Base-by-base conservation (phyloP, 805 yeast species). In the Pichia thaimueangensis region DNA sequence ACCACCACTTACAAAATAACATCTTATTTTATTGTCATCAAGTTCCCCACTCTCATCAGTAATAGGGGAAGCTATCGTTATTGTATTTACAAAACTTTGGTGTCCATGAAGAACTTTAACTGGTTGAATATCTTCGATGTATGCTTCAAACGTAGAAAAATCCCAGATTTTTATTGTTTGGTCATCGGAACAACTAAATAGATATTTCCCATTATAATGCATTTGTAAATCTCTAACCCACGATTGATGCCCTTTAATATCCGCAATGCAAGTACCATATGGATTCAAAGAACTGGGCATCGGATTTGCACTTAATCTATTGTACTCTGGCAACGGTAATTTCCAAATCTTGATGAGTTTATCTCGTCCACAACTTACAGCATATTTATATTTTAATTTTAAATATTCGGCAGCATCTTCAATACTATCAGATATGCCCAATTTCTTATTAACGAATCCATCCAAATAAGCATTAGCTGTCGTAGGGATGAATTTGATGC, bases 351-450 rank as follows among this genome's bases (percentile, higher is more conserved):
- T 75, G 20, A 89, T 69, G 2, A 73, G 54, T 53, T 82, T 80
- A 61, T 89, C 96, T 53, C 97, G 70, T 1, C 91, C 86, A 17
- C 82, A 86, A 15, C 94, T 77, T 2, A 80, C 78, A 43, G 88
- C 77, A 54, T 84, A 86, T 54, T 80, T 82, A 60, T 70, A 80
- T 0, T 82, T 83, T n/a, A 80, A 49, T 5, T 55, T 48, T 2
- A 48, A 43, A 45, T 69, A 71, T 6, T 42, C 29, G 15, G 53
- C 49, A 27, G 55, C 50, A 17, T 53, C 44, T 4, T 35, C 30
- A 7, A 30, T 21, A n/a, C 21, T n/a, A n/a, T 17, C 11, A 10
- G 4, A 15, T 7, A 33, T 34, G 10, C 15, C 15, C 12, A 19
- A 19, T 16, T n/a, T 24, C 7, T 6, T 30, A 3, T 35, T 63